Evolutionary conservation across 2,329 filamentous ascomycete genomes (phyloP).

Genomic region (Sporothrix pseudoabietina): DNA sequence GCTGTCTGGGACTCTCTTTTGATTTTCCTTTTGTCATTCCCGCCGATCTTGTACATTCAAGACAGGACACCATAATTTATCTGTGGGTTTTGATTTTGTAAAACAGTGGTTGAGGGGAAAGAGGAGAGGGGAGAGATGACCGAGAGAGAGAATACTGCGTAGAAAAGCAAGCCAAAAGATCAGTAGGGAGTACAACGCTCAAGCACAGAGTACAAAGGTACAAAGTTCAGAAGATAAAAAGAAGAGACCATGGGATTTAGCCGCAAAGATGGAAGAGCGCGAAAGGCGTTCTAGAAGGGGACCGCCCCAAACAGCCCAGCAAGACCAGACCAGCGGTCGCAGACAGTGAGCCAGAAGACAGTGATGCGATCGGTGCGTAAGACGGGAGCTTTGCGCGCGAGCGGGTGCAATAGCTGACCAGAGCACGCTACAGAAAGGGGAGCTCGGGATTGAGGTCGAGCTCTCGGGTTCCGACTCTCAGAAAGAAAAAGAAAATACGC

Average conservation of each 20-base stretch:
- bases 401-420: not conserved
- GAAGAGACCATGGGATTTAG: not conserved
- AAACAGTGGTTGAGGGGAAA: not conserved
- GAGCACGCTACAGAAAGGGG: not conserved
- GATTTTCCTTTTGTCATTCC: not conserved
- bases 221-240: not conserved
- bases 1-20: not conserved
- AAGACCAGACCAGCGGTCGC: not conserved
- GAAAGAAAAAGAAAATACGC: too few species aligned
- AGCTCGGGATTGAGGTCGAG: not conserved
- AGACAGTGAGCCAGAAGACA: not conserved
- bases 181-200: not conserved
- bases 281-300: conserved; percentile 12
- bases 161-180: too few species aligned
- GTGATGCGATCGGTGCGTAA: conserved; percentile 15
- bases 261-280: conserved; percentile 10
- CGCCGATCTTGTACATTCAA: not conserved
- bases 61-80: not conserved
- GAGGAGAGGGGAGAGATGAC: not conserved
- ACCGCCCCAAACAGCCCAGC: not conserved
- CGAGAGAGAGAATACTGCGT: not conserved
- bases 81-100: not conserved
- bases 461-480: not conserved
- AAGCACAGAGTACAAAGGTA: not conserved
- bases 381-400: conserved; percentile 13